Evolutionary conservation across 495 filamentous ascomycete species (phyloP), one percentile per base, ranked within the genome.

Genomic region (Cryomyces minteri): DNA sequence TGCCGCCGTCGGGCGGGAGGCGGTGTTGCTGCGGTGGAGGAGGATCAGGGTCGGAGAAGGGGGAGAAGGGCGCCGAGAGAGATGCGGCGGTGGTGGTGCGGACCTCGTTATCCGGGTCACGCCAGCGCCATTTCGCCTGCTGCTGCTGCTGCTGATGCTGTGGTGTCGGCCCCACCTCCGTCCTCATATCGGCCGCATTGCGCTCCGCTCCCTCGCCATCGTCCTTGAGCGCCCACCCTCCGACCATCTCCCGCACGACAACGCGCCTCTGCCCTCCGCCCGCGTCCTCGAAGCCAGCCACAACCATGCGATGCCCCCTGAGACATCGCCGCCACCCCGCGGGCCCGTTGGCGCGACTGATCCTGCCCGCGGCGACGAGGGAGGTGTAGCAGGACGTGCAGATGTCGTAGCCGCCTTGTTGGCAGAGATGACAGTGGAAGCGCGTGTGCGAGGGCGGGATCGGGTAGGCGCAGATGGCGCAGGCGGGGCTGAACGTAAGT

Each of bases 261-360:
- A 73, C 54, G 4, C 79, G 62, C 42, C 71, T 57, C 49, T 79
- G 80, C 1, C 62, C 67, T 8, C 71, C 70, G 18, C 69, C 69
- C 18, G 66, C 61, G 47, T 85, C 78, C 46, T 77, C 64, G 54
- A 82, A 93, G 1, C 73, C 77, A 5, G 86, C 63, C n/a, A 90
- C 62, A 0, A 79, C 74, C 82, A 94, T 90, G 6, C 87, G 73
- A 55, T 94, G 87, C n/a, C 81, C 82, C 34, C 66, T 59, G 0
- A 74, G 65, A 54, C 87, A 94, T 28, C 82, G 71, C 7, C 86
- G 71, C 86, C 87, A 94, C 4, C 87, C 87, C 29, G 62, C 65
- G 43, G 72, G 67, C 0, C 86, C 85, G 50, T 92, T 83, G 48
- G 87, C 83, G 10, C 66, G 61, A 50, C 70, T 73, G 48, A 94